phyloP scores from a whole-genome alignment of 805 yeast genomes.

The Sugiyamaella valdiviana region DNA sequence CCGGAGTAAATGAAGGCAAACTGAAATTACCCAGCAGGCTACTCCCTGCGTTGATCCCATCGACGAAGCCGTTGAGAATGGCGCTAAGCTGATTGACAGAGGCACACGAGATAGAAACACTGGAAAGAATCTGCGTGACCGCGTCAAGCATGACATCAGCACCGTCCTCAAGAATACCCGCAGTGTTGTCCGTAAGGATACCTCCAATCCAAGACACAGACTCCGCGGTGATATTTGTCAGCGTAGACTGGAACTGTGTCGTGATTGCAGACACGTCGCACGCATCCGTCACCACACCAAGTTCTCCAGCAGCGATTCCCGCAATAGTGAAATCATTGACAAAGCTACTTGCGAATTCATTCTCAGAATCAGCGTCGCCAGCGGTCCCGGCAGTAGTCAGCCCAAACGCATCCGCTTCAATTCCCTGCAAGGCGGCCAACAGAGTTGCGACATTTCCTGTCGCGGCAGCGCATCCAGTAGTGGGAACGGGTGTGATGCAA shows the following conservation, averaged over 20 bases:
- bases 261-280: not conserved
- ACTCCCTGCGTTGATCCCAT: not conserved
- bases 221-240: not conserved
- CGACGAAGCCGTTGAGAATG: not conserved
- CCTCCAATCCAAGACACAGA: not conserved
- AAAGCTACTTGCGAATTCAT: no score
- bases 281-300: not conserved
- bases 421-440: no score
- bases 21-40: not conserved
- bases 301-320: not conserved
- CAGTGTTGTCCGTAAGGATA: not conserved
- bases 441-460: no score
- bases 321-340: not conserved
- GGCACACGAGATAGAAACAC: not conserved
- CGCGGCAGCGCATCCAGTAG: no score
- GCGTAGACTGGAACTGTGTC: not conserved
- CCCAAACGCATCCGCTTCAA: no score
- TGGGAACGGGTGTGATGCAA: no score
- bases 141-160: not conserved
- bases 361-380: no score
- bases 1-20: not conserved
- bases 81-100: not conserved
- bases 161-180: not conserved
- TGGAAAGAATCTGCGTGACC: not conserved
- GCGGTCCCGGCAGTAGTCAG: no score